phyloP scores from a whole-genome alignment of 108 stramenopile species.

The Craspedostauros australis region DNA sequence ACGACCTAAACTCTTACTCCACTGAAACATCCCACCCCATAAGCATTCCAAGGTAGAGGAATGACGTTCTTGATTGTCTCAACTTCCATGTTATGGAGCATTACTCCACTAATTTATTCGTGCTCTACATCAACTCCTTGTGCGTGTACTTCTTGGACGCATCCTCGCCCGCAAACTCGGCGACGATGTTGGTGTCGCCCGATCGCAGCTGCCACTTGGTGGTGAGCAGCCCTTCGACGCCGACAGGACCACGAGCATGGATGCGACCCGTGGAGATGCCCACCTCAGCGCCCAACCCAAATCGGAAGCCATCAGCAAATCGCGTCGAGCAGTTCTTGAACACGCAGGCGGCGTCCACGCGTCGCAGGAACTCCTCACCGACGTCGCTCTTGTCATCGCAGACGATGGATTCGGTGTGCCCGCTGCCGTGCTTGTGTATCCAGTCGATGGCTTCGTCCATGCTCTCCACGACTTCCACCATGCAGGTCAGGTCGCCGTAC shows the following conservation, averaged over 20 bases:
- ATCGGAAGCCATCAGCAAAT: conserved; percentile 97
- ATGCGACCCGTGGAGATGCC: conserved; percentile 96
- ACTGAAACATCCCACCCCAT: too few relatives aligned
- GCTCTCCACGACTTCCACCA: conserved; percentile 89
- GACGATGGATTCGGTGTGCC: conserved; percentile 96
- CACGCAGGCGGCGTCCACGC: conserved; percentile 94
- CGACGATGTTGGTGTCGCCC: conserved; percentile 37
- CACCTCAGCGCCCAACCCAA: conserved; percentile 97
- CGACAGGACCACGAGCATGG: conserved; percentile 95
- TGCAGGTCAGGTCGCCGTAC: conserved; percentile 89
- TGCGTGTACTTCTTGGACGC: conserved; percentile 61
- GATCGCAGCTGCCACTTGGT: conserved; percentile 95
- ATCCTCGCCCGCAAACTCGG: conserved; percentile 48
- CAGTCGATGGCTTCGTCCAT: conserved; percentile 91
- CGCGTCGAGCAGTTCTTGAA: conserved; percentile 97
- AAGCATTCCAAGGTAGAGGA: too few relatives aligned
- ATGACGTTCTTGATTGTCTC: too few relatives aligned
- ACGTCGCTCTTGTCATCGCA: conserved; percentile 72
- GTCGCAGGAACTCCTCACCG: conserved; percentile 84
- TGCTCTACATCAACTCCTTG: conserved; percentile 50
- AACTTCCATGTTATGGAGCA: too few relatives aligned
- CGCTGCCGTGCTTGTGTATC: conserved; percentile 89
- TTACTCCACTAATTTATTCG: too few relatives aligned
- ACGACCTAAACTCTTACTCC: too few relatives aligned
- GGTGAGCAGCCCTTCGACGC: conserved; percentile 94